Evolutionary conservation across 2,329 filamentous ascomycete species (phyloP).

Genomic region (Xylariales sp.): DNA sequence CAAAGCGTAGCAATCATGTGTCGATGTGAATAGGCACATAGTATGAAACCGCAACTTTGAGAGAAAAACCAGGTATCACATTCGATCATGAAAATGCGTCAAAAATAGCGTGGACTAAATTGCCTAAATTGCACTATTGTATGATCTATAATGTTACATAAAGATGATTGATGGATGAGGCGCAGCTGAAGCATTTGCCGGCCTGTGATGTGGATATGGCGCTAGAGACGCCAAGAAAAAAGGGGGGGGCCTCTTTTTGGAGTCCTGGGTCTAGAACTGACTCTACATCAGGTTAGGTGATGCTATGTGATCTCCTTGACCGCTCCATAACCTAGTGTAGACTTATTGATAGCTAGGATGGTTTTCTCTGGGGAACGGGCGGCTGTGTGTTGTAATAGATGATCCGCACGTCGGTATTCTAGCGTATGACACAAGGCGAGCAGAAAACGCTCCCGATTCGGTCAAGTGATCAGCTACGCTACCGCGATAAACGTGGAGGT

Average conservation of each 20-base stretch:
- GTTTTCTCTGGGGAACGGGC: background rate
- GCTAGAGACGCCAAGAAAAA: conserved; percentile 20
- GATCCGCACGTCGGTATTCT: background rate
- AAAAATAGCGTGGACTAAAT: background rate
- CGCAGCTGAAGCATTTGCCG: conserved; percentile 29
- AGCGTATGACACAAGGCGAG: background rate
- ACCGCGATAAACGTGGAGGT: background rate
- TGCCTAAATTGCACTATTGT: background rate
- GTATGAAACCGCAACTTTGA: too few species aligned
- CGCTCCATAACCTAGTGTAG: background rate
- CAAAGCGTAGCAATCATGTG: too few species aligned
- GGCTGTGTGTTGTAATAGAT: background rate
- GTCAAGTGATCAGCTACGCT: background rate
- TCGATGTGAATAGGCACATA: too few species aligned
- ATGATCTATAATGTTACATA: background rate
- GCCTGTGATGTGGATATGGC: background rate
- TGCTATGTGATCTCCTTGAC: conserved; percentile 7
- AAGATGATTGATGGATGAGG: conserved; percentile 4
- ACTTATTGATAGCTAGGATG: background rate
- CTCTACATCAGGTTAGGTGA: background rate
- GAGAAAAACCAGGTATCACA: too few species aligned
- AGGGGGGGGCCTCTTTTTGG: background rate
- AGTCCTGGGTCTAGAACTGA: background rate
- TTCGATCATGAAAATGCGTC: too few species aligned
- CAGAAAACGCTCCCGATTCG: background rate